Base-by-base conservation (phyloP, 306 rosid species). In the Cicer chorassanicum region DNA sequence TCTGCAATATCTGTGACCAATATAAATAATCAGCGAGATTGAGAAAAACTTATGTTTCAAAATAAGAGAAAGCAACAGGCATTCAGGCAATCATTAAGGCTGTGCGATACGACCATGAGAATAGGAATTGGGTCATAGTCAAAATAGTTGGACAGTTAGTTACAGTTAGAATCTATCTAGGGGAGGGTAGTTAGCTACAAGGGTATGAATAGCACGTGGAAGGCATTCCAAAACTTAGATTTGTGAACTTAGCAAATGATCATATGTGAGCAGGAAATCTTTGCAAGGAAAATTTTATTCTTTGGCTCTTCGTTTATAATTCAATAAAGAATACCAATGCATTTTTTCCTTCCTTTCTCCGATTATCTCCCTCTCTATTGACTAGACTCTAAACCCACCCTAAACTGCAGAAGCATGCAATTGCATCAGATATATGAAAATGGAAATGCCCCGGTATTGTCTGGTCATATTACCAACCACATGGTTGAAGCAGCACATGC, bases 1-100 rank as follows among this genome's bases (percentile, higher is more conserved):
- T 84, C 86, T 0, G 78, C 80, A 62, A 86, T 72, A 78, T 74
- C 92, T 88, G 85, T 65, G 50, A 68, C 59, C 77, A 24, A 67
- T 45, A 70, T 15, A 83, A 38, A 75, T 5, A 49, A 44, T 56
- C 19, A 62, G 49, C 10, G 9, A 68, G 65, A 77, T 49, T 16
- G 42, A 14, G 15, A 16, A 70, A 42, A 74, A 51, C 19, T 16
- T 42, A 46, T 7, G 62, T 49, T 38, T 68, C 59, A 65, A 62
- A 66, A 70, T 24, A 54, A 48, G 56, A 54, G 46, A 54, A 72
- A 79, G 61, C 36, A 80, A 64, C 40, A 65, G 16, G 18, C 61
- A 67, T 63, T 45, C 80, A 65, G 24, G n/a, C 44, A 65, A 59
- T n/a, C 13, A 5, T 73, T 63, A 74, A 43, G 64, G 68, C 12